These are phyloP conservation scores for Neurospora sp. DNA, from an alignment of 495 filamentous ascomycete species.

Conservation along the genomic window DNA sequence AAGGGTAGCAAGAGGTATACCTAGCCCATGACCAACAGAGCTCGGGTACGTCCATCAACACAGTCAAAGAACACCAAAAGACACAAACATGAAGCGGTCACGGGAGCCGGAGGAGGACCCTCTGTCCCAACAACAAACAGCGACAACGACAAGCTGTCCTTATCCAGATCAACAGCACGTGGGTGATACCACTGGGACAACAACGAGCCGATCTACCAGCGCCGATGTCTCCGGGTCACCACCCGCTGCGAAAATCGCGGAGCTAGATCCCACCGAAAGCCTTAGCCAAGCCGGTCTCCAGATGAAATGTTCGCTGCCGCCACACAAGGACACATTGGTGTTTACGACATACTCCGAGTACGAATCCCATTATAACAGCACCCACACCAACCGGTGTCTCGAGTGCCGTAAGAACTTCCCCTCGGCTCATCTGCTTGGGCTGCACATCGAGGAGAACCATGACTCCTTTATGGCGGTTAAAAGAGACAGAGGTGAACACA, in stretches of 20 bases:
- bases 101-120: conserved; percentile 38
- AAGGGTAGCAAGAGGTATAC: background rate
- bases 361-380: conserved; percentile 73
- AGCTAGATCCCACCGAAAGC: conserved; percentile 25
- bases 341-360: conserved; percentile 76
- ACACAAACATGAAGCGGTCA: conserved; percentile 40
- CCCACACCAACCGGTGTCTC: conserved; percentile 74
- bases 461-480: conserved; percentile 65
- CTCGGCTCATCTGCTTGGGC: conserved; percentile 54
- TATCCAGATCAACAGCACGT: background rate
- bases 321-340: conserved; percentile 55
- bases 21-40: background rate
- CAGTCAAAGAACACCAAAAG: background rate
- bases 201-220: background rate
- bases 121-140: conserved; percentile 2
- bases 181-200: background rate
- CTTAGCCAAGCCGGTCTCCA: conserved; percentile 18
- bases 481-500: conserved; percentile 74
- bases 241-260: conserved; percentile 34
- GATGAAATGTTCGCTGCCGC: conserved; percentile 74
- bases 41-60: background rate
- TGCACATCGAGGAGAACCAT: conserved; percentile 92
- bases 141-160: background rate
- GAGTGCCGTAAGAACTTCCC: conserved; percentile 76
- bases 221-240: conserved; percentile 6